Conservation (phyloP, 208 protist species). For the Phytomonas sp. region DNA sequence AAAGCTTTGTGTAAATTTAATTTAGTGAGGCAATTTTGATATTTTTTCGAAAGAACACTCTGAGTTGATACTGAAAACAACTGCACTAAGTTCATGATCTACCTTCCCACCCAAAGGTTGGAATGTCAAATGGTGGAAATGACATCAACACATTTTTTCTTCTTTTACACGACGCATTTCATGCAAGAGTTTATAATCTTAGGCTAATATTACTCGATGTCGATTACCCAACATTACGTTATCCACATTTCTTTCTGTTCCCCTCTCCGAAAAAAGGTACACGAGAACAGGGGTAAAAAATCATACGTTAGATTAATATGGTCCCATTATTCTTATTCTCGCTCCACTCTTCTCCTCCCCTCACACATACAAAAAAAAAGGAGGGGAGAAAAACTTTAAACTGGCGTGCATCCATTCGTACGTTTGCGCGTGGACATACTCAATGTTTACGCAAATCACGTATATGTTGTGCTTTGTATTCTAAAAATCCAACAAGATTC, state of each 20-base stretch:
- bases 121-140: not conserved
- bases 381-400: not conserved
- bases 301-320: not conserved
- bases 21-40: not conserved
- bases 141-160: not conserved
- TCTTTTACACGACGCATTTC: not conserved
- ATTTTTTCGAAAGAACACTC: not conserved
- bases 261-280: not conserved
- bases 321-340: not conserved
- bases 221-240: not conserved
- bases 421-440: not conserved
- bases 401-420: not conserved
- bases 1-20: too few species aligned
- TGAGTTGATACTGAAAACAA: not conserved
- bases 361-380: not conserved
- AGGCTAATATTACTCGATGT: not conserved
- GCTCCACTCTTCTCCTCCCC: not conserved
- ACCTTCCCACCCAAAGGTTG: not conserved
- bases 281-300: not conserved
- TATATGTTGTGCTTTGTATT: conserved; percentile 38
- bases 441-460: conserved; percentile 1
- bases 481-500: conserved; percentile 61
- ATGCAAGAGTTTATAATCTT: not conserved
- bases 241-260: not conserved
- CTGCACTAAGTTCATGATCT: not conserved